phyloP scores from a whole-genome alignment of 345 rosid genomes.

The Syzygium aqueum region DNA sequence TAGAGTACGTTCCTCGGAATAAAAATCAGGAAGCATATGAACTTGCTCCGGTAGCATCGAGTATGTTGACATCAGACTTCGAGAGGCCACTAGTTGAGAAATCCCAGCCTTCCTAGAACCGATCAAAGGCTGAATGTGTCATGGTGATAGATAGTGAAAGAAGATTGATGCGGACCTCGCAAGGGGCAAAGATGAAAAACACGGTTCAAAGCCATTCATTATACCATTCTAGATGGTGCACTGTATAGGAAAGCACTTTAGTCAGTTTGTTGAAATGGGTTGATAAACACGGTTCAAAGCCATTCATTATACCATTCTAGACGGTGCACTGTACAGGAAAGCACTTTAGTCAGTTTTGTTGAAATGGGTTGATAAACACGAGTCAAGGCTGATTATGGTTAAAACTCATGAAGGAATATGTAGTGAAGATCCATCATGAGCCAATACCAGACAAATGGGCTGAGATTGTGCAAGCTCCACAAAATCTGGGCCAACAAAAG shows the following conservation, averaged over 20 bases:
- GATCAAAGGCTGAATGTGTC: background rate
- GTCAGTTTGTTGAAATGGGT: background rate
- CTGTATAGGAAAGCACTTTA: background rate
- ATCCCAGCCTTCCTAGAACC: background rate
- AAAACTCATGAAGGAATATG: background rate
- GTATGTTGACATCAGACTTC: background rate
- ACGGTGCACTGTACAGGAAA: background rate
- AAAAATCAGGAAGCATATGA: background rate
- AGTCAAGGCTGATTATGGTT: background rate
- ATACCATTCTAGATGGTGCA: background rate
- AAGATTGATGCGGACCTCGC: background rate
- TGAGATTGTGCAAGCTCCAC: background rate
- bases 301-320: background rate
- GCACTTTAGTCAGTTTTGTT: background rate
- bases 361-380: background rate
- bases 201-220: background rate
- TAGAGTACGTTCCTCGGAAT: background rate
- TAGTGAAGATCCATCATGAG: background rate
- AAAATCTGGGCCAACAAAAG: background rate
- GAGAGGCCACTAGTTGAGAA: background rate
- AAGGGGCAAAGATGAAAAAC: background rate
- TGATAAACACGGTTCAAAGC: background rate
- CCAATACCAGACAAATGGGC: background rate
- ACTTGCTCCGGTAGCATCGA: background rate
- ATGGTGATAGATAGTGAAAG: background rate